Evolutionary conservation across 306 rosid genomes (phyloP).

Genomic region (Trifolium repens): DNA sequence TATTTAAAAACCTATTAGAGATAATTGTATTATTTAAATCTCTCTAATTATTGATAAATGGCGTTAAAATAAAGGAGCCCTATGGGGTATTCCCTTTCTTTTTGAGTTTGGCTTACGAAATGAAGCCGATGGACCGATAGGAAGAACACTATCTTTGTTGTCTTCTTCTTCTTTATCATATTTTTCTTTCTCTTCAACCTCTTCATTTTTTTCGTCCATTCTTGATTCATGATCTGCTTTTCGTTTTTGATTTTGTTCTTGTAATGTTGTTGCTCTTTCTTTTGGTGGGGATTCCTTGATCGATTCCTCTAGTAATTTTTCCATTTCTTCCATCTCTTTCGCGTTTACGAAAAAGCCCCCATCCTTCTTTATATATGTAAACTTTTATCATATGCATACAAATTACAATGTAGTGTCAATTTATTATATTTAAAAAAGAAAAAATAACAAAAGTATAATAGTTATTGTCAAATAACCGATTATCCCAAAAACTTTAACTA

Average conservation of each 20-base stretch:
- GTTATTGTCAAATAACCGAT: background rate
- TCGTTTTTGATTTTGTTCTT: background rate
- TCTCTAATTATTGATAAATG: no score
- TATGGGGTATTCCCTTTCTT: background rate
- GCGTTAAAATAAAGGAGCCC: background rate
- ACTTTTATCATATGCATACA: background rate
- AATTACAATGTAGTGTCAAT: background rate
- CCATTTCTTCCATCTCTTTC: background rate
- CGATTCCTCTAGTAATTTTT: background rate
- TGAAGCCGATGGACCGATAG: background rate
- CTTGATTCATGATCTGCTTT: background rate
- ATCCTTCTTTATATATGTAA: background rate
- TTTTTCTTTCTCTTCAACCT: background rate
- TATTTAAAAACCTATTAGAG: no score
- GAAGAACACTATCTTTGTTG: background rate
- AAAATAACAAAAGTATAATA: background rate
- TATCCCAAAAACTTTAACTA: no score
- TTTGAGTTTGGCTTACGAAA: background rate
- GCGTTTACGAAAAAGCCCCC: background rate
- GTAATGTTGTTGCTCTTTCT: background rate
- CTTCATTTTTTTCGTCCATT: background rate
- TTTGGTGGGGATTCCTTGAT: background rate
- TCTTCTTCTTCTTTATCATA: background rate
- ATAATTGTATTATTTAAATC: no score
- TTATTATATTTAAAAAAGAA: background rate